Evolutionary conservation across 331 rosid genomes (phyloP).

Genomic region (Prunus yedoensis): DNA sequence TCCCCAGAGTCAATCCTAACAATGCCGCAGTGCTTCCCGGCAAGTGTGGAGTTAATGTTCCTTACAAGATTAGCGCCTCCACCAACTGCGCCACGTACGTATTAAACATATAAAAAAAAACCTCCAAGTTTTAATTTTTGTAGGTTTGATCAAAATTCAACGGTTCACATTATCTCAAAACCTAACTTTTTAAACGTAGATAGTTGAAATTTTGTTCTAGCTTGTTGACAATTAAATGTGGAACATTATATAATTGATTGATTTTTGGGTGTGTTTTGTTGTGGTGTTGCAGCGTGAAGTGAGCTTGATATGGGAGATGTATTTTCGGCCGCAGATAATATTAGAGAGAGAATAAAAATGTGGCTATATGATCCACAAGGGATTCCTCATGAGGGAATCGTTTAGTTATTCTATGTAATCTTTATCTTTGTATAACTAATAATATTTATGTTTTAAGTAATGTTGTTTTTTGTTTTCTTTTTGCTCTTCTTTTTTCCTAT

Average conservation of each 20-base stretch:
- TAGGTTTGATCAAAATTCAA: no score
- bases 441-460: no score
- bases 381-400: not conserved
- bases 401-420: no score
- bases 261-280: not conserved
- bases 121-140: no score
- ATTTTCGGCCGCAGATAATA: not conserved
- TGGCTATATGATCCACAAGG: not conserved
- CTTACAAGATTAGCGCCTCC: constrained; percentile 39
- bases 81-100: constrained; percentile 36
- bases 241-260: no score
- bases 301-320: not conserved
- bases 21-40: constrained; percentile 27
- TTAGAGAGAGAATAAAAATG: not conserved
- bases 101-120: not conserved
- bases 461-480: no score
- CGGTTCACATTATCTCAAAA: no score
- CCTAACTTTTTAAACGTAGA: no score
- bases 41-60: constrained; percentile 34
- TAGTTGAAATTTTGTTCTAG: no score
- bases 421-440: no score
- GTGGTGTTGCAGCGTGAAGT: constrained; percentile 6
- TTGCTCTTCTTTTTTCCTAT: no score
- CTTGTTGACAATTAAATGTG: no score
- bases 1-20: not conserved